Percentiles rank a stretch among this genome's conserved stretches.
Evolutionary conservation across 768 basidiomycete genomes (phyloP).

Genomic region (Lentinula sp.): DNA sequence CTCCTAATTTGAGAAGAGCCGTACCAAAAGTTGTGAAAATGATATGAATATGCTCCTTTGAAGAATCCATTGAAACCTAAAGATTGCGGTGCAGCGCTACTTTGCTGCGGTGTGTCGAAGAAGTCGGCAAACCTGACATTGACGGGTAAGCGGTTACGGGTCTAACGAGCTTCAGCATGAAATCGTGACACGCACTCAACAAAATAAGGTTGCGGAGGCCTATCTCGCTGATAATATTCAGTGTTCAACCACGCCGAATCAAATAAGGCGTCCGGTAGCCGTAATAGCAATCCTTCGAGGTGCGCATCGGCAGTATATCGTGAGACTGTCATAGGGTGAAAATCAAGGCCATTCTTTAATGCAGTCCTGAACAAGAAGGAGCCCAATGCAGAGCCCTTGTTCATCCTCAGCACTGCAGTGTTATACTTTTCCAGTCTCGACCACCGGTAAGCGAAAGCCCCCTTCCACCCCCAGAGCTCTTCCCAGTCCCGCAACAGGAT

Average conservation of each 20-base stretch:
- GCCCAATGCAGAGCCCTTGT: conserved; percentile 83
- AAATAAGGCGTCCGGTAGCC: conserved; percentile 87
- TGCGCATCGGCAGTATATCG: conserved; percentile 80
- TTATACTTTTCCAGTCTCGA: conserved; percentile 89
- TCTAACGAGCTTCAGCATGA: background rate
- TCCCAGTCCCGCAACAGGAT: conserved; percentile 93
- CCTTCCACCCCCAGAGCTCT: conserved; percentile 92
- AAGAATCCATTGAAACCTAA: conserved; percentile 91
- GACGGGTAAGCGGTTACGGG: background rate
- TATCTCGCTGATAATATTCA: conserved; percentile 81
- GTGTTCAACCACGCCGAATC: conserved; percentile 94
- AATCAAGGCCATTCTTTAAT: conserved; percentile 85
- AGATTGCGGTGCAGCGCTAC: conserved; percentile 74
- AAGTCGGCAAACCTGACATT: conserved; percentile 68
- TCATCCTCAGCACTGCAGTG: conserved; percentile 86
- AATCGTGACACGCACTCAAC: conserved; percentile 47
- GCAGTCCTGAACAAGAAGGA: conserved; percentile 91
- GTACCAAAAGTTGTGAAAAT: conserved; percentile 91
- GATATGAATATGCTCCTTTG: conserved; percentile 88
- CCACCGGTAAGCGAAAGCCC: conserved; percentile 95
- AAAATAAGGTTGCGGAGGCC: conserved; percentile 92
- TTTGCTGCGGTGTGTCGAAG: conserved; percentile 66
- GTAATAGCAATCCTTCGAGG: conserved; percentile 67
- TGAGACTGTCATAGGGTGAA: conserved; percentile 92
- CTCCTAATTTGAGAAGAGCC: conserved; percentile 10